Base-by-base conservation (phyloP, 805 yeast genomes). In the Candida piceae region DNA sequence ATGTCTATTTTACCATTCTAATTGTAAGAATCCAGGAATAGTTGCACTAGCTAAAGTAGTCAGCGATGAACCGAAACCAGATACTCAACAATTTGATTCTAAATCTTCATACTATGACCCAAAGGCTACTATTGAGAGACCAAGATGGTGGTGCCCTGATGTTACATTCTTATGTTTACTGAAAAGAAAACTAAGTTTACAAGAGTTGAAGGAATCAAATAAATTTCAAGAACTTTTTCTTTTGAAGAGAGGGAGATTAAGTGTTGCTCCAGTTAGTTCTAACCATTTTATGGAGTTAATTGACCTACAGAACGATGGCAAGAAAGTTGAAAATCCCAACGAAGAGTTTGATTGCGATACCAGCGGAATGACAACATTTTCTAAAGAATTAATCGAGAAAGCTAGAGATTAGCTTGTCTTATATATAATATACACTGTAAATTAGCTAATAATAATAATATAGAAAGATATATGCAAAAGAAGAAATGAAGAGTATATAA, bases 121-220 rank as follows among this genome's bases (percentile, higher is more conserved):
- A 0, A 72, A 70, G 45, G 56, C 74, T 0, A 53, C 63, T 1
- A 34, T 31, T 17, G 70, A 64, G 11, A 48, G 46, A 8, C 78
- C 79, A 7, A 57, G 65, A 38, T 76, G 82, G 82, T 74, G 76
- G 69, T 74, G 76, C 55, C 76, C 74, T 4, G 73, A 71, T 32
- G 72, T 76, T 15, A 49, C 48, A 27, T 74, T 70, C 46, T 48
- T 53, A 19, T 55, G 73, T 40, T 53, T 74, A 19, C 51, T 76
- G 17, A 54, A 61, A 35, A 62, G 74, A 7, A 66, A 72, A 35
- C 44, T 73, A 3, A 38, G 66, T 6, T 49, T 76, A 26, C 53
- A 50, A 1, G 74, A 70, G 35, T 44, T 76, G 21, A 62, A 64
- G 40, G 51, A 38, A 24, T 19, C 42, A 16, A 49, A 53, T 0